Evolutionary conservation across 2,329 filamentous ascomycete genomes (phyloP), one percentile per base, ranked within the genome.

Genomic region (Curvularia sp.): DNA sequence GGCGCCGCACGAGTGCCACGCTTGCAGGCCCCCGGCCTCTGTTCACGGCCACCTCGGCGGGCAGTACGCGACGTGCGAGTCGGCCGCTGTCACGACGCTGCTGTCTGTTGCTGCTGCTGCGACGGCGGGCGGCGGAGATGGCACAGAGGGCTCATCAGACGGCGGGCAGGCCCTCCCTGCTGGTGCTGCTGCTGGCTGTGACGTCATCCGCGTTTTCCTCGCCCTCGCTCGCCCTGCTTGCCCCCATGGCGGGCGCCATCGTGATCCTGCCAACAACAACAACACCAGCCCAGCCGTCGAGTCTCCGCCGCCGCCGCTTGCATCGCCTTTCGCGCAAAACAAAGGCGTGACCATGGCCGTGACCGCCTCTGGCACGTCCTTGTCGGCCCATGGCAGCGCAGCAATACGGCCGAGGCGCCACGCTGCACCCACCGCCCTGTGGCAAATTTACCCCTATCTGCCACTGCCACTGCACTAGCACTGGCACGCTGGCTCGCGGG

Each of bases 391-490:
- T 49, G n/a, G 49, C 46, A 33, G 31, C 31, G 49, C 31, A 31
- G 51, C 24, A 58, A 51, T 49, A 24, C 46, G 52, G 35, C 56
- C 46, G 52, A 55, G 41, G 38, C 30, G 42, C 43, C 56, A 31
- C 52, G 31, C 26, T 41, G 39, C 51, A 49, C 39, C 51, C 44
- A 54, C 55, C 31, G 35, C 8, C 30, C n/a, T 50, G 56, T 58
- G 56, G 56, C 56, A 58, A 58, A 55, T 55, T 55, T 58, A 55
- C 56, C 56, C 56, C 56, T 58, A 55, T 58, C 41, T 52, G 55
- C 46, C 38, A 52, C 31, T 31, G 26, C 26, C 26, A 28, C 26
- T 28, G 26, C 18, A 18, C 18, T 18, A 1, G 26, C 26, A 28
- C 18, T 18, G 18, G 18, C 26, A 28, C 26, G 26, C 26, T 49